Percentiles rank a stretch among this genome's conserved stretches.
These are phyloP conservation scores for Nosema granulosis DNA, from an alignment of 371 early-diverging fungal genomes.

Conservation along the genomic window DNA sequence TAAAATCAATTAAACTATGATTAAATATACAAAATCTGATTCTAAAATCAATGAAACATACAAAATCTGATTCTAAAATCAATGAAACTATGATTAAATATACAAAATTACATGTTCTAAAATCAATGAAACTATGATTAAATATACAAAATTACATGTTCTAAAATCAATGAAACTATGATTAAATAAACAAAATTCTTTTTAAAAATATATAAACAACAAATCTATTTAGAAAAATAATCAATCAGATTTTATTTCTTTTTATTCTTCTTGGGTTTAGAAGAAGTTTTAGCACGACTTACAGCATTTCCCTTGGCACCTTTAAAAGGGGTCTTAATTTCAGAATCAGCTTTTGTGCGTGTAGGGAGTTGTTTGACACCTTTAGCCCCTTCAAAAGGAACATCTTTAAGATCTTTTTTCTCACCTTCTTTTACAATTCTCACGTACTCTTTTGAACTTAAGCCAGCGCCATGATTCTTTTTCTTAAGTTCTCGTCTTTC, in stretches of 20 bases:
- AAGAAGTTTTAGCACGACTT: background rate
- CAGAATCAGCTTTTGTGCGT: background rate
- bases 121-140: too few species aligned
- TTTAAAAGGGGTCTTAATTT: background rate
- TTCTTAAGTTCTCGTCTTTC: slow-evolving; percentile 7
- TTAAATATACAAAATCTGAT: too few species aligned
- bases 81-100: too few species aligned
- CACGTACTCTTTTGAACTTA: slow-evolving; percentile 24
- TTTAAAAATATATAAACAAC: too few species aligned
- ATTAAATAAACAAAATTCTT: too few species aligned
- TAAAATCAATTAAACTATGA: too few species aligned
- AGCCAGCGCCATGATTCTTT: background rate
- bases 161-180: too few species aligned
- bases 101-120: too few species aligned
- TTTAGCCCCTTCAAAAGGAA: background rate
- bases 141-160: too few species aligned
- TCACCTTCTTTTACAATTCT: background rate
- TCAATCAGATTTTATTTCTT: background rate
- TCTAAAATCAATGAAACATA: too few species aligned
- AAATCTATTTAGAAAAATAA: too few species aligned
- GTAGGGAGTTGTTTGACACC: background rate
- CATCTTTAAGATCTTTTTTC: background rate
- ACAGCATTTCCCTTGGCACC: background rate
- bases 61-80: too few species aligned
- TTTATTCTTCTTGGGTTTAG: background rate